phyloP scores from a whole-genome alignment of 2,329 filamentous ascomycete genomes.

The Fusarium oxysporum region DNA sequence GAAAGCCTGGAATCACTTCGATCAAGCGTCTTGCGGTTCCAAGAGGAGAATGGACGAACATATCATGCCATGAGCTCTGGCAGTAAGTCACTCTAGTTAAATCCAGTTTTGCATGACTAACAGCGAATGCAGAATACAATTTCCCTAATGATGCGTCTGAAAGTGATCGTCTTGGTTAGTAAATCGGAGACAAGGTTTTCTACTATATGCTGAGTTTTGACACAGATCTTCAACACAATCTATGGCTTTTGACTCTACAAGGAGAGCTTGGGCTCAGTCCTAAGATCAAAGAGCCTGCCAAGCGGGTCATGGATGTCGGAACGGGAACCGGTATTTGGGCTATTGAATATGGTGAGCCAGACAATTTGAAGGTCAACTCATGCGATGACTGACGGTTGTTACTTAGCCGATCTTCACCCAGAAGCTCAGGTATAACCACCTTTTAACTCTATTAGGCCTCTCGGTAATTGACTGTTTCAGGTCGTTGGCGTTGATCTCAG shows the following conservation, averaged over 20 bases:
- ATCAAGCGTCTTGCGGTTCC: constrained; percentile 4
- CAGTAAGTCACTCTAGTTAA: not conserved
- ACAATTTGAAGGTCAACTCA: too few relatives aligned
- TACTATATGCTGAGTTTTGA: not conserved
- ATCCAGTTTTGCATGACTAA: not conserved
- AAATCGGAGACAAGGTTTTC: too few relatives aligned
- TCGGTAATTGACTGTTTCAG: not conserved
- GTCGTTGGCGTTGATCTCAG: constrained; percentile 9
- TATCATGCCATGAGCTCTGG: constrained; percentile 18
- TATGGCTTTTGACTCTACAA: constrained; percentile 8
- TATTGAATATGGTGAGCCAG: constrained; percentile 2
- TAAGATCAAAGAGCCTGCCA: not conserved
- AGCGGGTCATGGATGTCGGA: constrained; percentile 8
- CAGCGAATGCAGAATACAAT: not conserved
- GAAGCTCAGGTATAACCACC: not conserved
- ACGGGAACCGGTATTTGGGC: constrained; percentile 13
- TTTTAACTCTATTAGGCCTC: fast-evolving
- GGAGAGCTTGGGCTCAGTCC: constrained; percentile 5
- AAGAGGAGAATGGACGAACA: constrained; percentile 13
- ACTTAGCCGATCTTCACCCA: not conserved
- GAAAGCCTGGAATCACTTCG: constrained; percentile 14
- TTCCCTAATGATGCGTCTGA: constrained; percentile 12
- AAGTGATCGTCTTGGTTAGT: not conserved
- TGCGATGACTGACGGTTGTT: not conserved
- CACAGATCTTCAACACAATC: constrained; percentile 12